Evolutionary conservation across 768 basidiomycete species (phyloP).

Genomic region (Scleroderma citrinum): DNA sequence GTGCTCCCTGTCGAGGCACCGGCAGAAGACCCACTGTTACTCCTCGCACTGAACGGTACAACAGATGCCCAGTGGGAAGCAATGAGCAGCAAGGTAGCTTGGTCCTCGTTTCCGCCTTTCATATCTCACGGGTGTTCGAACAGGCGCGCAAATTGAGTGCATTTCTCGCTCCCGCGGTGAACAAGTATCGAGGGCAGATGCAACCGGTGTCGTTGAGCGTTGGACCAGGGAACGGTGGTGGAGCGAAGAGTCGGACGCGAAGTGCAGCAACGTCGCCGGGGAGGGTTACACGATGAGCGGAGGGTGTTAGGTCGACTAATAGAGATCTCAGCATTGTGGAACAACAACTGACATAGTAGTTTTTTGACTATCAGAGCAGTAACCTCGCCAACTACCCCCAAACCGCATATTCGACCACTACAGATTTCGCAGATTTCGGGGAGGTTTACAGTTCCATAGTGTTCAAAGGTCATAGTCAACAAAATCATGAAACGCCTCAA

Average conservation of each 20-base stretch:
- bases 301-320: too few relatives aligned
- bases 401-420: too few relatives aligned
- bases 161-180: conserved; percentile 33
- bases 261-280: conserved; percentile 27
- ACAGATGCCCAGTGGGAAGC: conserved; percentile 60
- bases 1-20: conserved; percentile 57
- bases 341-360: too few relatives aligned
- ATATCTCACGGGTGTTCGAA: not conserved
- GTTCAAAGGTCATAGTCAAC: too few relatives aligned
- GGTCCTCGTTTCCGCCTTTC: not conserved
- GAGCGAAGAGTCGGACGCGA: conserved; percentile 19
- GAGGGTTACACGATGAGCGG: conserved; percentile 3
- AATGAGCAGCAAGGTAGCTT: conserved; percentile 53
- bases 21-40: conserved; percentile 50
- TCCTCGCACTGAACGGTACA: conserved; percentile 64
- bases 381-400: too few relatives aligned
- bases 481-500: too few relatives aligned
- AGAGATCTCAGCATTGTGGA: too few relatives aligned
- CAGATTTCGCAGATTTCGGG: too few relatives aligned
- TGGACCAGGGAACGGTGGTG: conserved; percentile 6
- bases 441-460: too few relatives aligned
- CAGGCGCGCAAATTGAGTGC: conserved; percentile 28
- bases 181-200: conserved; percentile 30
- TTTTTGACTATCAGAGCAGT: too few relatives aligned
- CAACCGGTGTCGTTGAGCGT: conserved; percentile 3